Evolutionary conservation across 2,329 filamentous ascomycete genomes (phyloP), one percentile per base, ranked within the genome.

Genomic region (Chlorencoelia australis): DNA sequence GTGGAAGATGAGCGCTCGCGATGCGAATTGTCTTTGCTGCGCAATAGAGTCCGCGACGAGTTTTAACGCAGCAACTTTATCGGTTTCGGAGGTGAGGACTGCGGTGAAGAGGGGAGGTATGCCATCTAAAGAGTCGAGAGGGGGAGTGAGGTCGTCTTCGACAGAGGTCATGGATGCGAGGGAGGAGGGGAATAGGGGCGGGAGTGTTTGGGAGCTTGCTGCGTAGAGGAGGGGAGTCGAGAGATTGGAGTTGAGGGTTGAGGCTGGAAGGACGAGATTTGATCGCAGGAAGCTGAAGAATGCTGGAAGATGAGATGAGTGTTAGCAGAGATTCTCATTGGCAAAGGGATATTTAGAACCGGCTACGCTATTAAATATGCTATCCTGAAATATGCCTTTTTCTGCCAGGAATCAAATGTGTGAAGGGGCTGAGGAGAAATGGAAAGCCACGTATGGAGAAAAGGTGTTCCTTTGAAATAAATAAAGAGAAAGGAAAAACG

Each of bases 211-310:
- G 13, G 61, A 60, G 49, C 67, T 59, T 39, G 66, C 60, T 47
- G 79, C 66, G 59, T 71, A 63, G 54, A 79, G 63, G 50, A 73
- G 68, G 14, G 79, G 79, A 16, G 81, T 83, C 42, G 72, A 79
- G 38, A 68, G 66, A 42, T 74, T 69, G 32, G 79, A 76, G 30
- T 66, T 63, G 14, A 50, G 54, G 20, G 66, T 48, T 15, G 50
- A 55, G 35, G 66, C 65, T 34, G 67, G 69, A 40, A 89, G 75
- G 50, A 79, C 78, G 37, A 91, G 72, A 54, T 91, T 91, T 45
- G 82, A 82, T 48, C 82, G 77, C 11, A 91, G 69, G 49, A 85
- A 89, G 38, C 77, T 81, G 60, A 91, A 81, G 65, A 91, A 91
- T 17, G 83, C 84, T 91, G 59, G 39, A 41, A 33, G n/a, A 8